Evolutionary conservation across 805 yeast genomes (phyloP).

Genomic region (Saturnispora bothae): DNA sequence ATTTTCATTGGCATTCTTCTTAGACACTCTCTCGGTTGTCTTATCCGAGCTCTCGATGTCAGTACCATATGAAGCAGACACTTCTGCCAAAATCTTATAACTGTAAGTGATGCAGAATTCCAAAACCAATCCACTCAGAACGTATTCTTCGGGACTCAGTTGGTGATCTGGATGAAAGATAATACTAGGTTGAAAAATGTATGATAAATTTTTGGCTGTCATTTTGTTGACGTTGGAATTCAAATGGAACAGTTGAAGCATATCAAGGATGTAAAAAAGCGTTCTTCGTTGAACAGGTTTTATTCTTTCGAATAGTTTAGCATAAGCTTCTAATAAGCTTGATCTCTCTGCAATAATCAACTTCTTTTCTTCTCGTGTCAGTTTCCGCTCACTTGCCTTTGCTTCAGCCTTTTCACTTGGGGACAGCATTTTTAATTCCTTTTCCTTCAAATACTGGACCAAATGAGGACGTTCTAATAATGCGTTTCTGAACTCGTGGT

Average conservation of each 20-base stretch:
- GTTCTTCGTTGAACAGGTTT: conserved; percentile 77
- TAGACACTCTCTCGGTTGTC: background rate
- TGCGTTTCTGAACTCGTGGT: conserved; percentile 73
- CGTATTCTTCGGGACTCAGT: conserved; percentile 86
- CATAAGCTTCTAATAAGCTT: conserved; percentile 63
- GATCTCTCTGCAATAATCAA: conserved; percentile 44
- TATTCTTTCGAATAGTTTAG: conserved; percentile 51
- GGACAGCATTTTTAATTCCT: conserved; percentile 24
- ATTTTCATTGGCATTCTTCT: background rate
- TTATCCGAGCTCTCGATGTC: too few species aligned
- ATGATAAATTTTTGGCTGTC: conserved; percentile 90
- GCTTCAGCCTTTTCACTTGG: conserved; percentile 32
- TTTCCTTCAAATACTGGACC: conserved; percentile 51
- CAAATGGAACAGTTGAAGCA: conserved; percentile 75
- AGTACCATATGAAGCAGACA: too few species aligned
- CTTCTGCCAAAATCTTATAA: conserved; percentile 57
- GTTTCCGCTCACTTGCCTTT: conserved; percentile 28
- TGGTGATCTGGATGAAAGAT: conserved; percentile 89
- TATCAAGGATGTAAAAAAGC: conserved; percentile 75
- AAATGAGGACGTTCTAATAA: conserved; percentile 56
- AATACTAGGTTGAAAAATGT: conserved; percentile 95
- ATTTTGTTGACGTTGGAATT: conserved; percentile 71
- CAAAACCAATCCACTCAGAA: conserved; percentile 72
- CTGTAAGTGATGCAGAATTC: conserved; percentile 85
- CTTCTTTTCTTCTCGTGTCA: conserved; percentile 1